phyloP scores from a whole-genome alignment of 164 flowering plant species.

The Annona squamosa region DNA sequence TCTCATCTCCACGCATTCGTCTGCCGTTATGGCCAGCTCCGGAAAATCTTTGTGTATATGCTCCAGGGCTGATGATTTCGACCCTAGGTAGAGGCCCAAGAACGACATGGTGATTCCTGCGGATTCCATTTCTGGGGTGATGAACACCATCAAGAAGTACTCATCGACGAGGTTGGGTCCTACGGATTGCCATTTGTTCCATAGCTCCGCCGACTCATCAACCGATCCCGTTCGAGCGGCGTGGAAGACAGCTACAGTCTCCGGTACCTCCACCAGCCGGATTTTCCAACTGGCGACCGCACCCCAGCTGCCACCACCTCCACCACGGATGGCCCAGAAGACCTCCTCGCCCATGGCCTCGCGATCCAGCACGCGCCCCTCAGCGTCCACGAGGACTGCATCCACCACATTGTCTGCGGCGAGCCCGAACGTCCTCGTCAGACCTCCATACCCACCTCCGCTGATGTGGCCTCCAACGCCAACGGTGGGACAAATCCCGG shows the following conservation, averaged over 20 bases:
- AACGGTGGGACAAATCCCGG: constrained; percentile 7
- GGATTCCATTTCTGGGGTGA: neutral
- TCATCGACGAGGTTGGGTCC: constrained; percentile 6
- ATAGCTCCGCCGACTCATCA: neutral
- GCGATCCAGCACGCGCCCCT: constrained; percentile 14
- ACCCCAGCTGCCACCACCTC: constrained; percentile 16
- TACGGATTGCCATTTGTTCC: constrained; percentile 8
- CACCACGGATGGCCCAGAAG: constrained; percentile 24
- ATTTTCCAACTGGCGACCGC: constrained; percentile 11
- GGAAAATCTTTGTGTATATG: constrained; percentile 9
- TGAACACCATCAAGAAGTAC: constrained; percentile 6
- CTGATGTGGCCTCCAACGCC: constrained; percentile 7
- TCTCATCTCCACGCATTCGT: constrained; percentile 17
- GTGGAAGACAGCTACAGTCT: constrained; percentile 14
- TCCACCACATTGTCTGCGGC: constrained; percentile 15
- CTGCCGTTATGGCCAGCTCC: constrained; percentile 6
- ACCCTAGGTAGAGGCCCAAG: constrained; percentile 19
- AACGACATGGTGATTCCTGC: constrained; percentile 8
- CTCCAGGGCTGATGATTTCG: neutral
- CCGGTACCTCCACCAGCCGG: constrained; percentile 9
- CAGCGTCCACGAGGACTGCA: constrained; percentile 9
- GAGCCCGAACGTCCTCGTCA: constrained; percentile 4
- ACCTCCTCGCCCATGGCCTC: constrained; percentile 21
- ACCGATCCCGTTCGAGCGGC: neutral
- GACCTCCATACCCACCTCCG: constrained; percentile 4